Evolutionary conservation across 352 stramenopile species (phyloP), one percentile per base, ranked within the genome.

Genomic region (Pythium sp.): DNA sequence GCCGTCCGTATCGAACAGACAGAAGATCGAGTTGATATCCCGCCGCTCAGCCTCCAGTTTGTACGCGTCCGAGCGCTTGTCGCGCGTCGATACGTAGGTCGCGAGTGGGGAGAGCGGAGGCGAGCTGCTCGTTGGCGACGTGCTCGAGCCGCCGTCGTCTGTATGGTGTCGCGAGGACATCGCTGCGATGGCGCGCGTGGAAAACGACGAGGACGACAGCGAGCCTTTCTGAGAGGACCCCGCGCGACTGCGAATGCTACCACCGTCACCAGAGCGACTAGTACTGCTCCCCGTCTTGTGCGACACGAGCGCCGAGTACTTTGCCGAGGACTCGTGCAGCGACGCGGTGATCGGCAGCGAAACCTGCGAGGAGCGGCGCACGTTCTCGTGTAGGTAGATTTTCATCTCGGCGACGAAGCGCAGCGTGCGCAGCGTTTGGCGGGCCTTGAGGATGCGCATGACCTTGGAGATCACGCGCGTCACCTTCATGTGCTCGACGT

Each of bases 391-490:
- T 26, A 93, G 68, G 56, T 93, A 89, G 28, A 93, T 81, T 70
- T 93, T 93, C 81, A 91, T 90, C 66, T 93, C 84, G 8, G 84
- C 84, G 3, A 93, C 72, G 34, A 91, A 93, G 2, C 82, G 84
- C n/a, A 93, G 73, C 6, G 81, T 93, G 26, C 84, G 80, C 41
- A 93, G 69, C 34, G 84, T 93, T 58, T 89, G 82, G 24, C 81
- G 76, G n/a, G 82, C 84, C 41, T 84, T 84, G 11, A 91, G 55
- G 15, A 86, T 72, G 3, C 84, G 82, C 61, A 86, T 84, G 34
- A 93, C 82, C 68, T 88, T 85, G 9, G 75, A 72, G 28, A 93
- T 86, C n/a, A 89, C 76, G 34, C 77, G 78, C 22, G 80, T 77
- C 6, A 75, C 73, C 65, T 93, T 93, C 73, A 93, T 82, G 62